Conservation (phyloP, 1,284 basidiomycete species). For the Austroboletus rostrupii region DNA sequence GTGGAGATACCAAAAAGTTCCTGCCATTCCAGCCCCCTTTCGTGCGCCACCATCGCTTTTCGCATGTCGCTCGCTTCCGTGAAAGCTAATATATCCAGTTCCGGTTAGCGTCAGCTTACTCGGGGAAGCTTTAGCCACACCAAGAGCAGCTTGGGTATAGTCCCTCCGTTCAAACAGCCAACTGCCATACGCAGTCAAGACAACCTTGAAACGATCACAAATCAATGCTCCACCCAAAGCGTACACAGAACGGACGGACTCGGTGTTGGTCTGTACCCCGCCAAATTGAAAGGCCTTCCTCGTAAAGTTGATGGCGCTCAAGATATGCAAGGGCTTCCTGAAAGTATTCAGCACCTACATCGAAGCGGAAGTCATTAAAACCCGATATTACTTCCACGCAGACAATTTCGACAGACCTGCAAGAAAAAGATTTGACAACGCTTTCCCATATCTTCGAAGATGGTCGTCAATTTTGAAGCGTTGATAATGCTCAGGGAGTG, state of each 20-base stretch:
- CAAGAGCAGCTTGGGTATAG: conserved; percentile 78
- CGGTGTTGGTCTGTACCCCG: conserved; percentile 57
- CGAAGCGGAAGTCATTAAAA: conserved; percentile 8
- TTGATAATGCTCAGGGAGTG: conserved; percentile 81
- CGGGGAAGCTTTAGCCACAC: conserved; percentile 37
- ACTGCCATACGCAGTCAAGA: conserved; percentile 84
- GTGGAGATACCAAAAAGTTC: conserved; percentile 83
- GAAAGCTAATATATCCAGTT: conserved; percentile 54
- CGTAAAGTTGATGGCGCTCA: conserved; percentile 76
- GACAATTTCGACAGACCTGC: conserved; percentile 50
- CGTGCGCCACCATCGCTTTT: conserved; percentile 83
- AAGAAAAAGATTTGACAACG: conserved; percentile 70
- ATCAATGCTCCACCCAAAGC: conserved; percentile 1
- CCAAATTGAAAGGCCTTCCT: conserved; percentile 73
- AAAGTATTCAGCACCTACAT: conserved; percentile 58
- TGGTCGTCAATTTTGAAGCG: conserved; percentile 93
- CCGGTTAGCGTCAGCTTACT: conserved; percentile 4
- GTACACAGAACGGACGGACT: conserved; percentile 38
- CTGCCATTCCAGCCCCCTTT: conserved; percentile 85
- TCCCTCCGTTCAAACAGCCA: conserved; percentile 85
- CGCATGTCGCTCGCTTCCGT: conserved; percentile 55
- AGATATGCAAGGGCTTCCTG: conserved; percentile 80
- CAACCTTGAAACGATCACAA: conserved; percentile 32
- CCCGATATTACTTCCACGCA: not conserved
- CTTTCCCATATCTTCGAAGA: conserved; percentile 73